phyloP scores from a whole-genome alignment of 148 eudicot species.

The Bassia scoparia region DNA sequence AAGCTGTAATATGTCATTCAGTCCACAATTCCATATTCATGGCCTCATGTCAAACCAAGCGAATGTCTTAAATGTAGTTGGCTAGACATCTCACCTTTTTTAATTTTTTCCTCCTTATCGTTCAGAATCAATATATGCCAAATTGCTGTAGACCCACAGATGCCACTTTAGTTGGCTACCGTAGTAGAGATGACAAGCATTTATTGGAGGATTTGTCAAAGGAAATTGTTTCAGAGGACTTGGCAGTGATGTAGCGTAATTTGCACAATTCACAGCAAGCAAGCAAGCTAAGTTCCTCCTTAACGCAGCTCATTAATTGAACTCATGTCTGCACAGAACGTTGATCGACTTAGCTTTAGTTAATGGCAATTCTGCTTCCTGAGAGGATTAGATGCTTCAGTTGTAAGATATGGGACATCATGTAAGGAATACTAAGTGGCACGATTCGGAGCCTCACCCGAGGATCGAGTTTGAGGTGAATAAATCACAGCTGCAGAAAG shows the following conservation, averaged over 20 bases:
- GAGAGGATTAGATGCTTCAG: constrained; percentile 8
- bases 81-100: background rate
- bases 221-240: background rate
- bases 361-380: background rate
- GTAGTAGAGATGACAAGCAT: background rate
- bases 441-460: background rate
- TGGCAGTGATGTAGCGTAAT: background rate
- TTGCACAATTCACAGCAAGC: too few species aligned
- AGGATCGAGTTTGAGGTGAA: background rate
- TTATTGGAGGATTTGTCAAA: background rate
- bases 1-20: too few species aligned
- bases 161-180: background rate
- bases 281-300: too few species aligned
- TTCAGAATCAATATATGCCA: background rate
- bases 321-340: background rate
- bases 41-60: too few species aligned
- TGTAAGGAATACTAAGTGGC: background rate
- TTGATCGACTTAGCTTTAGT: background rate
- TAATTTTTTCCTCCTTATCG: background rate
- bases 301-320: too few species aligned
- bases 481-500: too few species aligned
- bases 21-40: too few species aligned
- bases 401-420: constrained; percentile 9
- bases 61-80: too few species aligned
- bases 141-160: constrained; percentile 9